A percentile compares a stretch with the other conserved stretches of the same genome.
These are phyloP conservation scores for Clonostachys byssicola DNA, from an alignment of 2,329 filamentous ascomycete genomes.

Conservation along the genomic window DNA sequence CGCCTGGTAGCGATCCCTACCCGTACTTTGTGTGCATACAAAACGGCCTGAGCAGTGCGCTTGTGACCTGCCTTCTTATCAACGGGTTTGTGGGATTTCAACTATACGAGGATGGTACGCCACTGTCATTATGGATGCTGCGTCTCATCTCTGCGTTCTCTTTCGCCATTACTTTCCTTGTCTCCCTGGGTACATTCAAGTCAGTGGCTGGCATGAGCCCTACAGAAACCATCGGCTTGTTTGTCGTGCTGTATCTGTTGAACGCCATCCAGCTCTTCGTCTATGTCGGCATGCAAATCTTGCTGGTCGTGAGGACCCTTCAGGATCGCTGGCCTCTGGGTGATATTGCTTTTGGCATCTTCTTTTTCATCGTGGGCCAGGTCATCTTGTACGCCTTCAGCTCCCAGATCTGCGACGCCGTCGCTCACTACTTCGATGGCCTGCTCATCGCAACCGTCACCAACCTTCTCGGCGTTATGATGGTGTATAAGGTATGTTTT, in stretches of 20 bases:
- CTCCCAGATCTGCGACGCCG: conserved; percentile 74
- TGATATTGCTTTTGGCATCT: conserved; percentile 83
- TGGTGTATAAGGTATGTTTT: conserved; percentile 85
- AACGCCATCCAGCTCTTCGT: conserved; percentile 83
- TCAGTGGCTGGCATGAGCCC: conserved; percentile 82
- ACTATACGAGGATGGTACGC: conserved; percentile 94
- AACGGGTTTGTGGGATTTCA: conserved; percentile 99
- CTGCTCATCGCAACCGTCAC: conserved; percentile 91
- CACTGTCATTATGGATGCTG: conserved; percentile 88
- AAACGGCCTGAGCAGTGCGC: conserved; percentile 76
- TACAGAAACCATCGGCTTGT: conserved; percentile 81
- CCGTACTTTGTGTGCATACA: conserved; percentile 91
- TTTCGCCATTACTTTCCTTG: conserved; percentile 81
- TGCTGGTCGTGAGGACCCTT: conserved; percentile 84
- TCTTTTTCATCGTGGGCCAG: conserved; percentile 90
- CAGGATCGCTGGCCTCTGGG: conserved; percentile 95
- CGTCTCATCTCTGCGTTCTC: conserved; percentile 73
- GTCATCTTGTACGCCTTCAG: conserved; percentile 91
- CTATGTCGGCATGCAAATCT: conserved; percentile 81
- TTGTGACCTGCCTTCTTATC: conserved; percentile 86
- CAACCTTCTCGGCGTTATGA: conserved; percentile 95
- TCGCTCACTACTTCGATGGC: conserved; percentile 91
- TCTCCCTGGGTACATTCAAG: conserved; percentile 91
- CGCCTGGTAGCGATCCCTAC: conserved; percentile 74
- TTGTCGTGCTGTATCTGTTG: conserved; percentile 86